phyloP scores from a whole-genome alignment of 345 rosid genomes.

The Acer saccharum region DNA sequence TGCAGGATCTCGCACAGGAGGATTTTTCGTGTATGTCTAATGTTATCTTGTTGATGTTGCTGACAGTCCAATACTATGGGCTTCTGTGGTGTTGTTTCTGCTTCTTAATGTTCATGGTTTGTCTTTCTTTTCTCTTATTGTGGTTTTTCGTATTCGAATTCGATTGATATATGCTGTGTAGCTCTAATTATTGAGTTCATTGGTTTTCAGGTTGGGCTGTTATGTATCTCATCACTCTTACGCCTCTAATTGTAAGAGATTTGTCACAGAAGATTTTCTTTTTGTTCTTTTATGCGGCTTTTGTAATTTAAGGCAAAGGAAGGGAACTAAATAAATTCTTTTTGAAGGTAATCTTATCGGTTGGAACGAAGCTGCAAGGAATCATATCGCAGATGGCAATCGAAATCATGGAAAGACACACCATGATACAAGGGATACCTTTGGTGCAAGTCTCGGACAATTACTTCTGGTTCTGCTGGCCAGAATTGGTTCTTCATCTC shows the following conservation, averaged over 20 bases:
- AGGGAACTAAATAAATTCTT: slow-evolving; percentile 3
- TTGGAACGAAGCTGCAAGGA: slow-evolving; percentile 91
- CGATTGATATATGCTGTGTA: background rate
- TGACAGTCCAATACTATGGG: slow-evolving; percentile 80
- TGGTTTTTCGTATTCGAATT: slow-evolving; percentile 1
- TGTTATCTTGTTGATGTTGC: slow-evolving; percentile 19
- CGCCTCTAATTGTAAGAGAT: slow-evolving; percentile 76
- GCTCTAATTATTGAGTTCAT: background rate
- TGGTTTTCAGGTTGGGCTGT: slow-evolving; percentile 66
- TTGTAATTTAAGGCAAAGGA: slow-evolving; percentile 2
- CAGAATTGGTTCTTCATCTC: slow-evolving; percentile 67
- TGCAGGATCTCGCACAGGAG: background rate
- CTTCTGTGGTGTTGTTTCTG: slow-evolving; percentile 67
- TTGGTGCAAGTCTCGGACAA: slow-evolving; percentile 83
- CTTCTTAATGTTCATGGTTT: slow-evolving; percentile 79
- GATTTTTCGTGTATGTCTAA: background rate
- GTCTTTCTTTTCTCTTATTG: slow-evolving; percentile 15
- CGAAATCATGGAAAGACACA: slow-evolving; percentile 87
- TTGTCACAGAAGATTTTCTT: background rate
- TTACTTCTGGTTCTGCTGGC: slow-evolving; percentile 88
- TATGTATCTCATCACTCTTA: slow-evolving; percentile 56
- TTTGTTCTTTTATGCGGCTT: background rate
- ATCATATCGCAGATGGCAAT: slow-evolving; percentile 85
- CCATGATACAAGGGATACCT: slow-evolving; percentile 95
- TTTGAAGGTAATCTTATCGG: slow-evolving; percentile 74